phyloP scores from a whole-genome alignment of 495 filamentous ascomycete species.

The Thermochaetoides thermophila region DNA sequence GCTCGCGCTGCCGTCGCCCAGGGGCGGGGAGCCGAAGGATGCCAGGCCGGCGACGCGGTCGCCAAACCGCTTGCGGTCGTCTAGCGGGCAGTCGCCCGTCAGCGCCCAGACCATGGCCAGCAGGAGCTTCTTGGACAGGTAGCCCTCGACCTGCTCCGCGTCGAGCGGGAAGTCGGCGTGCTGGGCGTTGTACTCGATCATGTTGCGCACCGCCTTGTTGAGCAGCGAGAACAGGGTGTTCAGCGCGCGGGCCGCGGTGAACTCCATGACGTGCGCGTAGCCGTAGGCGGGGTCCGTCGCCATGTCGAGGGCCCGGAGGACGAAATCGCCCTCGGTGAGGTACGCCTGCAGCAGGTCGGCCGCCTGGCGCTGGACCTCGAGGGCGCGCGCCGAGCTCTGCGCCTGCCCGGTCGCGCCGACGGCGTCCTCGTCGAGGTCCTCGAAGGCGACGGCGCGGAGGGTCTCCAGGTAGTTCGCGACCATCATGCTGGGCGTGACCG shows the following conservation, averaged over 20 bases:
- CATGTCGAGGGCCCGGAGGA: slow-evolving; percentile 57
- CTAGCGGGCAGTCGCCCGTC: slow-evolving; percentile 83
- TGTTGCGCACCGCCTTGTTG: slow-evolving; percentile 79
- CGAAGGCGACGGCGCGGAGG: slow-evolving; percentile 66
- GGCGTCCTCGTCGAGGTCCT: slow-evolving; percentile 88
- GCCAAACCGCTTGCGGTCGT: slow-evolving; percentile 77
- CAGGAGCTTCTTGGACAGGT: slow-evolving; percentile 81
- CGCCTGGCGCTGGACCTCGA: slow-evolving; percentile 59
- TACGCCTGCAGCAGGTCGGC: slow-evolving; percentile 63
- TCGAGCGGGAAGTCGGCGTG: slow-evolving; percentile 90
- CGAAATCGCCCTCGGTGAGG: slow-evolving; percentile 61
- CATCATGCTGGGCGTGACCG: slow-evolving; percentile 85
- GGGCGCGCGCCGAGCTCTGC: slow-evolving; percentile 59
- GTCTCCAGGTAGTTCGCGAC: slow-evolving; percentile 77
- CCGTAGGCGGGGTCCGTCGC: no score
- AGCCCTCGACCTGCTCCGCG: slow-evolving; percentile 73
- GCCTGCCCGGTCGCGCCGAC: slow-evolving; percentile 71
- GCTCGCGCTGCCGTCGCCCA: slow-evolving; percentile 55
- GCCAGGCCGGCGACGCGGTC: slow-evolving; percentile 64
- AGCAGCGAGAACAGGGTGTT: slow-evolving; percentile 89
- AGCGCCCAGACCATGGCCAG: slow-evolving; percentile 87
- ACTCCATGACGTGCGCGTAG: slow-evolving; percentile 96
- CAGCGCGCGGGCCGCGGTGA: slow-evolving; percentile 74
- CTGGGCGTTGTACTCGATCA: slow-evolving; percentile 89
- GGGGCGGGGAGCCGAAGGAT: slow-evolving; percentile 70